Percentiles rank a stretch among this genome's conserved stretches.
Conservation (phyloP, 2,329 filamentous ascomycete genomes). For the Fusarium sororula region DNA sequence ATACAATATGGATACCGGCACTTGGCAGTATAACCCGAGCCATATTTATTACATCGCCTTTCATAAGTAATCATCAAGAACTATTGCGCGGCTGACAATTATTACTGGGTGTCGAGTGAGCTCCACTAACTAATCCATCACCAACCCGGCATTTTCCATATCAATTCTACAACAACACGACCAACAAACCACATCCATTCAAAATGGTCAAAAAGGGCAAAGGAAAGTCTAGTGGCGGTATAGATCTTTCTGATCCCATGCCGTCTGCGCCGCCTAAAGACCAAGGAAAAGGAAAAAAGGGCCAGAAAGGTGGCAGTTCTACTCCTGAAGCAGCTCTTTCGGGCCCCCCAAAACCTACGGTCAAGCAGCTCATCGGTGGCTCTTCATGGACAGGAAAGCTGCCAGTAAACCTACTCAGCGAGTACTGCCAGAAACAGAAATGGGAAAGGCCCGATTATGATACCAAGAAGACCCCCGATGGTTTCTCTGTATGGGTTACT, state of each 20-base stretch:
- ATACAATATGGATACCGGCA: background rate
- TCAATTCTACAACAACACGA: slow-evolving; percentile 13
- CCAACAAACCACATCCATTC: background rate
- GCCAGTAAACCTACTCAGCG: slow-evolving; percentile 90
- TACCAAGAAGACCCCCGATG: slow-evolving; percentile 77
- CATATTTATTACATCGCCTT: too few species aligned
- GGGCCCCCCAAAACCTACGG: slow-evolving; percentile 67
- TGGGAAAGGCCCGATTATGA: slow-evolving; percentile 96
- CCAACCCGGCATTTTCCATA: slow-evolving; percentile 5
- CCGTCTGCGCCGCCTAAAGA: slow-evolving; percentile 54
- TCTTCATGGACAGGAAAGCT: slow-evolving; percentile 98
- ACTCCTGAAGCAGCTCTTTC: slow-evolving; percentile 47
- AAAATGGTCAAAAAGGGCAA: slow-evolving; percentile 65
- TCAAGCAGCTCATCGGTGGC: slow-evolving; percentile 88
- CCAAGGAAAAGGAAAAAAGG: slow-evolving; percentile 54
- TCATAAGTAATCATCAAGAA: background rate
- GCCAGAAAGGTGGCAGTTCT: slow-evolving; percentile 43
- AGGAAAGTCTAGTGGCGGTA: slow-evolving; percentile 51
- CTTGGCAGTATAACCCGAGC: background rate
- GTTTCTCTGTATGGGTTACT: slow-evolving; percentile 83
- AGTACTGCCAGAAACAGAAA: slow-evolving; percentile 94
- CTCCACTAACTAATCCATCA: slow-evolving; percentile 29
- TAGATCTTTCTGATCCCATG: slow-evolving; percentile 44
- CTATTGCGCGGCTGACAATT: background rate
- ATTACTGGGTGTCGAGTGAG: slow-evolving; percentile 9